These are phyloP conservation scores for Phytopythium aichiense DNA, from an alignment of 352 stramenopile species.

Conservation along the genomic window DNA sequence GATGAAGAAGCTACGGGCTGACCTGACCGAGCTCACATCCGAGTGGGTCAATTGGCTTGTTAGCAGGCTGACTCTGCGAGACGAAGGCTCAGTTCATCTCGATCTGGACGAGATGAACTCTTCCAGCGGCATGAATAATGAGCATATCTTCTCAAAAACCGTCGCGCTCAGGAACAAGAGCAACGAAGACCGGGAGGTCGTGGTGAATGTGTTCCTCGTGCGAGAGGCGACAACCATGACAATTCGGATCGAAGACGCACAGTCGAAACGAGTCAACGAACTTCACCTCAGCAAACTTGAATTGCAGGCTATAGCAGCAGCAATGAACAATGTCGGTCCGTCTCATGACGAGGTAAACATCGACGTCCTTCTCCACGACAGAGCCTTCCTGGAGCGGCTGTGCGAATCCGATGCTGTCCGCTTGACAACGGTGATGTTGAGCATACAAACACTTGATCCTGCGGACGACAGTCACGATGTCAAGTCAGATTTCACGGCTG, in stretches of 20 bases:
- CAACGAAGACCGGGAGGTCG: slow-evolving; percentile 6
- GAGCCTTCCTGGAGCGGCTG: background rate
- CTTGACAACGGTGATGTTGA: background rate
- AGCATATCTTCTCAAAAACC: slow-evolving; percentile 16
- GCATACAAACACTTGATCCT: background rate
- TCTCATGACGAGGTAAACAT: background rate
- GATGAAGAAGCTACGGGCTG: slow-evolving; percentile 21
- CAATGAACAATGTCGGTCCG: background rate
- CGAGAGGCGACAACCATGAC: slow-evolving; percentile 1
- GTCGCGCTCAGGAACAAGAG: slow-evolving; percentile 11
- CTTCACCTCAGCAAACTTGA: slow-evolving; percentile 15
- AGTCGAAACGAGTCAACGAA: slow-evolving; percentile 24
- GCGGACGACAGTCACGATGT: background rate
- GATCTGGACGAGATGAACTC: slow-evolving; percentile 14
- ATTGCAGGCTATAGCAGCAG: background rate
- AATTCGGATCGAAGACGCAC: background rate
- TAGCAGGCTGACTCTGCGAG: slow-evolving; percentile 21
- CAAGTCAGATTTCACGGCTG: background rate
- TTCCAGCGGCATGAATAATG: slow-evolving; percentile 6
- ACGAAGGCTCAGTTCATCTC: slow-evolving; percentile 16
- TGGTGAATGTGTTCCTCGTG: slow-evolving; percentile 34
- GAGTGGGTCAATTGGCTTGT: slow-evolving; percentile 39
- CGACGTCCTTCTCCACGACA: background rate
- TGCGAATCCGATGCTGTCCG: slow-evolving; percentile 1
- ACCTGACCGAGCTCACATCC: slow-evolving; percentile 28